phyloP scores from a whole-genome alignment of 345 rosid species.

The Trapa incisa region DNA sequence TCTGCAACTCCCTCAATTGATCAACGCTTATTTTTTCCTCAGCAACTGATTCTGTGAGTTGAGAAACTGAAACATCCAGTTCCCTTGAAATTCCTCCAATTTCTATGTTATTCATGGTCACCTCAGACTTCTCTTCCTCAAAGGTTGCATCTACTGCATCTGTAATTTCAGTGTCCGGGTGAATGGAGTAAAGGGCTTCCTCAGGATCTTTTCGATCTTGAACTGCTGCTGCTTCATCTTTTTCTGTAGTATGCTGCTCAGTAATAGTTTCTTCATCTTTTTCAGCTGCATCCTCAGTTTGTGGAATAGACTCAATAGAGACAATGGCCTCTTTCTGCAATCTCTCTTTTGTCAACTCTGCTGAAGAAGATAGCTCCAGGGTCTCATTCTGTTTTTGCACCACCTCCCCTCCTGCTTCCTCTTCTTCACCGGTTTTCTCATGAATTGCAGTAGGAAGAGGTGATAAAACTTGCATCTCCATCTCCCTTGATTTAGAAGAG shows the following conservation, averaged over 20 bases:
- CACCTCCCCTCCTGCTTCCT: no score
- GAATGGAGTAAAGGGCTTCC: not conserved
- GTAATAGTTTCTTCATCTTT: no score
- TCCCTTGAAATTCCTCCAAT: no score
- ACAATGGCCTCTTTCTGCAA: not conserved
- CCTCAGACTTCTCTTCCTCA: not conserved
- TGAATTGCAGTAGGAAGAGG: not conserved
- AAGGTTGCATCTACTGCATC: not conserved
- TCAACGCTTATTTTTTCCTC: constrained; percentile 1
- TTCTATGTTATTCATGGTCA: not conserved
- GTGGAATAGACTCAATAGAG: not conserved
- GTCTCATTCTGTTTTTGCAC: no score
- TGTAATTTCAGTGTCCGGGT: not conserved
- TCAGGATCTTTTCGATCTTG: not conserved
- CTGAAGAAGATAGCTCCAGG: not conserved
- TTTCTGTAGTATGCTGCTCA: no score
- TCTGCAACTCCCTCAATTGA: not conserved
- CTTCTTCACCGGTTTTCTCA: constrained; percentile 1
- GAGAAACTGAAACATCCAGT: not conserved
- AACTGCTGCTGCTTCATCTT: no score
- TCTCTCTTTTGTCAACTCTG: constrained; percentile 6
- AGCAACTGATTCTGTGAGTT: constrained; percentile 2
- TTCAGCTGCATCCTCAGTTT: no score
- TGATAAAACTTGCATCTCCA: not conserved
- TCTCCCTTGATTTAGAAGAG: not conserved